Percentiles rank a stretch among this genome's conserved stretches.
These are phyloP conservation scores for Lentinula sp. DNA, from an alignment of 768 basidiomycete species.

Conservation along the genomic window DNA sequence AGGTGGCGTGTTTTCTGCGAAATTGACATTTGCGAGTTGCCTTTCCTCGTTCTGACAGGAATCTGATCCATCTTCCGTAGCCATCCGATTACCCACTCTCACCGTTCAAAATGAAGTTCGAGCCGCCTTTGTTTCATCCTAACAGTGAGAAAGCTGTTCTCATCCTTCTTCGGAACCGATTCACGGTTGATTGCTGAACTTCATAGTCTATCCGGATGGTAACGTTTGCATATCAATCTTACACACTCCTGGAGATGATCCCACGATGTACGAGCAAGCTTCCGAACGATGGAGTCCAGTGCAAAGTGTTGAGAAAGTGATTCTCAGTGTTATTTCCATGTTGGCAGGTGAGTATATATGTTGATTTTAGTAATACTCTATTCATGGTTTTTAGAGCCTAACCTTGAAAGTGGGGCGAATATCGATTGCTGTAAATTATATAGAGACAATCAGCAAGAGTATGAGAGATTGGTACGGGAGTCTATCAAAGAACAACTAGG, in stretches of 20 bases:
- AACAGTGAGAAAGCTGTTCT: slow-evolving; percentile 66
- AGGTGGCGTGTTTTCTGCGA: slow-evolving; percentile 91
- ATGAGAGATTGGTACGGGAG: slow-evolving; percentile 79
- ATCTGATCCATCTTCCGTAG: slow-evolving; percentile 27
- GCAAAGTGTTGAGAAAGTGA: slow-evolving; percentile 95
- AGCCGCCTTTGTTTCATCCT: slow-evolving; percentile 95
- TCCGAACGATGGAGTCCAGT: slow-evolving; percentile 99
- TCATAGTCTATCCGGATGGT: slow-evolving; percentile 90
- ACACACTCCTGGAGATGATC: slow-evolving; percentile 90
- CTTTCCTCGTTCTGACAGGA: neutral
- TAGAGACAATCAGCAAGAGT: slow-evolving; percentile 82
- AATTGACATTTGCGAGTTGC: slow-evolving; percentile 79
- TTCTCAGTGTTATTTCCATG: slow-evolving; percentile 96
- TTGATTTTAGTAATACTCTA: neutral
- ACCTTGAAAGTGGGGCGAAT: slow-evolving; percentile 95
- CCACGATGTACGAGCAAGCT: slow-evolving; percentile 90
- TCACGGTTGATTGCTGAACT: slow-evolving; percentile 9
- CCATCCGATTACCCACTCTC: slow-evolving; percentile 93
- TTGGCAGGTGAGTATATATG: slow-evolving; percentile 63
- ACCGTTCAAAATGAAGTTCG: slow-evolving; percentile 99
- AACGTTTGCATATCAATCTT: slow-evolving; percentile 98
- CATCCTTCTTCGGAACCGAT: slow-evolving; percentile 10
- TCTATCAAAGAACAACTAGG: slow-evolving; percentile 86
- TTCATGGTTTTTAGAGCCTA: slow-evolving; percentile 60
- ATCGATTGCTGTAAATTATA: slow-evolving; percentile 97